phyloP scores from a whole-genome alignment of 352 stramenopile genomes.

The Pythium vanterpoolii region DNA sequence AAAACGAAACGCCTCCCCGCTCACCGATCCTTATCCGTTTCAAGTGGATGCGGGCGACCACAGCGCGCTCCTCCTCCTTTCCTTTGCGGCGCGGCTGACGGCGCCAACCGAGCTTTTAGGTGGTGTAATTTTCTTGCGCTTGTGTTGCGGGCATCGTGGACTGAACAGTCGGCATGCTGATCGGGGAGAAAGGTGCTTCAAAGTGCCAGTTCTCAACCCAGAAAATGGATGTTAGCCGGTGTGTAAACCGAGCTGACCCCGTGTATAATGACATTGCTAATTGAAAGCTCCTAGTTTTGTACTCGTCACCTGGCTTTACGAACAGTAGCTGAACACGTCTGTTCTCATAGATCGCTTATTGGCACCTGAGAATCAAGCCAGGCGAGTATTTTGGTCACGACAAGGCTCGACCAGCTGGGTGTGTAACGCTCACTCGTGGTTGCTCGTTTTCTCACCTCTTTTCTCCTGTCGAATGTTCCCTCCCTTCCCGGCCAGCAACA shows the following conservation, averaged over 20 bases:
- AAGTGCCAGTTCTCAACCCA: neutral
- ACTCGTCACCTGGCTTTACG: neutral
- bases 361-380: constrained; percentile 6
- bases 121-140: too few species aligned
- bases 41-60: too few species aligned
- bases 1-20: too few species aligned
- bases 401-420: neutral
- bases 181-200: neutral
- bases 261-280: neutral
- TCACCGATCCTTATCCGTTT: too few species aligned
- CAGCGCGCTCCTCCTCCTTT: too few species aligned
- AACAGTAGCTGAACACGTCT: neutral
- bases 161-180: too few species aligned
- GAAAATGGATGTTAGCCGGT: neutral
- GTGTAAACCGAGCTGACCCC: neutral
- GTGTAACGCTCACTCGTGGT: neutral
- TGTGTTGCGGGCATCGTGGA: too few species aligned
- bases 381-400: neutral
- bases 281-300: neutral
- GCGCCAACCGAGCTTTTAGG: too few species aligned
- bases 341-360: neutral
- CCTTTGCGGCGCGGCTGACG: too few species aligned
- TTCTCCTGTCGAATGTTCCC: neutral
- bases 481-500: too few species aligned
- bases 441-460: neutral